phyloP scores from a whole-genome alignment of 305 asterid genomes.

The Lippia alba region DNA sequence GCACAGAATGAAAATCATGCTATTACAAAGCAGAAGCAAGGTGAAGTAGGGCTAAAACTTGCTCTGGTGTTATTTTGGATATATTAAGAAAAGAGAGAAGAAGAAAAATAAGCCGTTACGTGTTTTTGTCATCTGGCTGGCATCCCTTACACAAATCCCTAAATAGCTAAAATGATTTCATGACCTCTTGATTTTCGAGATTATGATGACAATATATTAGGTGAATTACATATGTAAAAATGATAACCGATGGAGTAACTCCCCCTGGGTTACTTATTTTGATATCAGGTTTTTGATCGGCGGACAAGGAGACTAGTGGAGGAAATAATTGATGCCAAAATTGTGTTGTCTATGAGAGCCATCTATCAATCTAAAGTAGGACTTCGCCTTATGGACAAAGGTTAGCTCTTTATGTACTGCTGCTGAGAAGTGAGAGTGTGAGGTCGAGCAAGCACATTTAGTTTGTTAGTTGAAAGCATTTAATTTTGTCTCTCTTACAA shows the following conservation, averaged over 20 bases:
- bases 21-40: slow-evolving; percentile 1
- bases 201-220: neutral
- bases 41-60: neutral
- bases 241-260: neutral
- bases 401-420: slow-evolving; percentile 45
- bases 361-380: slow-evolving; percentile 94
- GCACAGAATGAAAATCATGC: neutral
- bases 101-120: neutral
- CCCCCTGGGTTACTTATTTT: slow-evolving; percentile 20
- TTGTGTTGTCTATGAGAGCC: slow-evolving; percentile 94
- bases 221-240: neutral
- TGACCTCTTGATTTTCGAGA: neutral
- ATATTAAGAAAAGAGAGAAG: neutral
- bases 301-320: slow-evolving; percentile 88
- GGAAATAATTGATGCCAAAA: slow-evolving; percentile 94
- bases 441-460: slow-evolving; percentile 16
- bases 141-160: neutral
- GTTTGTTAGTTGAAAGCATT: slow-evolving; percentile 21
- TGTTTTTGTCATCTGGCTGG: neutral
- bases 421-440: slow-evolving; percentile 27
- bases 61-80: neutral
- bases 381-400: slow-evolving; percentile 94
- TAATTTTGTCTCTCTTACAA: slow-evolving; percentile 21
- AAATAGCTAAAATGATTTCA: neutral
- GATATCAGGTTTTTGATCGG: slow-evolving; percentile 86